Percentiles rank a stretch among this genome's conserved stretches.
phyloP scores from a whole-genome alignment of 352 stramenopile genomes.

The Globisporangium echinulatum region DNA sequence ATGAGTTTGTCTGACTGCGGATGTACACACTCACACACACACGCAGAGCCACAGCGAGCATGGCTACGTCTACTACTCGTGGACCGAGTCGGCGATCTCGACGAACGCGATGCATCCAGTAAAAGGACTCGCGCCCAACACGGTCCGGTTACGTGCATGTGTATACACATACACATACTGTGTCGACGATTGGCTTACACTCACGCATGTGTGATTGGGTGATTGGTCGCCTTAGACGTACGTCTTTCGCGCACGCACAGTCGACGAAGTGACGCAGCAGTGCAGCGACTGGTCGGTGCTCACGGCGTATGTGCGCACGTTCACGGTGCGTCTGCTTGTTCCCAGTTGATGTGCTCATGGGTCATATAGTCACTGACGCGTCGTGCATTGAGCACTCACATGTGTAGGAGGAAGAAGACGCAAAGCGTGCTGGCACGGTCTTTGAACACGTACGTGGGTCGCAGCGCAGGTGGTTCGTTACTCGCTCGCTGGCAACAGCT shows the following conservation, averaged over 20 bases:
- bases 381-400: too few species aligned
- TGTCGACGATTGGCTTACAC: not conserved
- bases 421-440: constrained; percentile 77
- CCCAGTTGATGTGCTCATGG: too few species aligned
- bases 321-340: constrained; percentile 30
- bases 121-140: constrained; percentile 67
- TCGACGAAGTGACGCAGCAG: constrained; percentile 48
- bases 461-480: not conserved
- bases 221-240: constrained; percentile 40
- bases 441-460: constrained; percentile 63
- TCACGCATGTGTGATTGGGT: not conserved
- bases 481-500: too few species aligned
- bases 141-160: constrained; percentile 20
- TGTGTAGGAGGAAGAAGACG: constrained; percentile 72
- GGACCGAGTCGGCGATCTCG: constrained; percentile 67
- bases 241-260: constrained; percentile 68
- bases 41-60: constrained; percentile 69
- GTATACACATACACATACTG: too few species aligned
- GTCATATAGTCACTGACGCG: too few species aligned
- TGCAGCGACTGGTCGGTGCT: constrained; percentile 77
- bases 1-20: not conserved
- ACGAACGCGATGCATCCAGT: constrained; percentile 49
- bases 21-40: not conserved
- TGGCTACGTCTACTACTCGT: constrained; percentile 87
- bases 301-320: constrained; percentile 69